Evolutionary conservation across 2,329 filamentous ascomycete genomes (phyloP).

Genomic region (Calonectria pauciramosa): DNA sequence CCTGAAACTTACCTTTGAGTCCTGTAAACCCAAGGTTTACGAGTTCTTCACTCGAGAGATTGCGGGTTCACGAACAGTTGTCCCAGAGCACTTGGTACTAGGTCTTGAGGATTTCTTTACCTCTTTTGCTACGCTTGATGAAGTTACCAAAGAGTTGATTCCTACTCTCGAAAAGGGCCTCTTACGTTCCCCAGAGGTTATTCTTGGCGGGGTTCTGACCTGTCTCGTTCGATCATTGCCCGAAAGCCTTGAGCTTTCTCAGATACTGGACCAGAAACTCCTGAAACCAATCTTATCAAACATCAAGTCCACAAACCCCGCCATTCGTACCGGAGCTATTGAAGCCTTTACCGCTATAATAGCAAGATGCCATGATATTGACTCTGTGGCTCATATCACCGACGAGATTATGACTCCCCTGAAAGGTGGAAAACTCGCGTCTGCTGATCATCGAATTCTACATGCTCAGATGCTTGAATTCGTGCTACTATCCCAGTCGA

Average conservation of each 20-base stretch:
- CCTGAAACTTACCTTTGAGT: slow-evolving; percentile 72
- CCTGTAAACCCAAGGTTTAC: slow-evolving; percentile 79
- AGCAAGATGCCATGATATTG: slow-evolving; percentile 68
- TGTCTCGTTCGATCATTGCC: slow-evolving; percentile 81
- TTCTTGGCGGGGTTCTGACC: slow-evolving; percentile 83
- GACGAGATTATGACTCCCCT: slow-evolving; percentile 85
- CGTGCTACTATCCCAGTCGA: slow-evolving; percentile 70
- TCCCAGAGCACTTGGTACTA: slow-evolving; percentile 79
- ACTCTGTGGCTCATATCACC: slow-evolving; percentile 74
- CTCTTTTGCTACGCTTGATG: slow-evolving; percentile 79
- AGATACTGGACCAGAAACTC: slow-evolving; percentile 77
- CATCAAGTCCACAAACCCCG: slow-evolving; percentile 88
- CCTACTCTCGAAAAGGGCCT: slow-evolving; percentile 91
- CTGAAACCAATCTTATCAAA: slow-evolving; percentile 91
- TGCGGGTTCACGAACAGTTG: slow-evolving; percentile 79
- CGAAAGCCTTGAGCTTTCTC: slow-evolving; percentile 80
- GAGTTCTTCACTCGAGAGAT: slow-evolving; percentile 89
- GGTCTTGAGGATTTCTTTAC: slow-evolving; percentile 87
- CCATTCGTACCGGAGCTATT: slow-evolving; percentile 82
- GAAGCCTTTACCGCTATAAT: slow-evolving; percentile 81
- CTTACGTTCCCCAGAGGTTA: slow-evolving; percentile 89
- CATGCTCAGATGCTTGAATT: slow-evolving; percentile 85
- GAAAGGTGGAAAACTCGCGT: slow-evolving; percentile 86
- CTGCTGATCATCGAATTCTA: slow-evolving; percentile 85
- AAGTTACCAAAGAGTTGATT: slow-evolving; percentile 81